Conservation (phyloP, 306 rosid genomes). For the Citrullus amarus region DNA sequence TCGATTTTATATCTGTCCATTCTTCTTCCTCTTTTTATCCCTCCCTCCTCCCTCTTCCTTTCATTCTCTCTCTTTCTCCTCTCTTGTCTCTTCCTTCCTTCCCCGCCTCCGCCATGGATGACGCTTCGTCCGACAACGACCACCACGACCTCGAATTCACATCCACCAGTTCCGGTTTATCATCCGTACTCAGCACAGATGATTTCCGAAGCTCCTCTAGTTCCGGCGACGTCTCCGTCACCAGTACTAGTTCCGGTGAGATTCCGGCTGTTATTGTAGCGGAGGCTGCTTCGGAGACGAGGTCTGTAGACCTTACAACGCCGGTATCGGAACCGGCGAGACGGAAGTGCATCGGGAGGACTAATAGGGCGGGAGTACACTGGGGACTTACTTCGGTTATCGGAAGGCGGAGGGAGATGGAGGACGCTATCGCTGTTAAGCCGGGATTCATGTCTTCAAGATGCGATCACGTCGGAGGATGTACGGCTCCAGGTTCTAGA, state of each 20-base stretch:
- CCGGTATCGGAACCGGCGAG: constrained; percentile 3
- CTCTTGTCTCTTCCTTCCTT: not conserved
- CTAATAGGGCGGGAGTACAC: constrained; percentile 27
- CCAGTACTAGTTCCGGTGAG: constrained; percentile 49
- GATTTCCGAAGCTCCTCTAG: constrained; percentile 13
- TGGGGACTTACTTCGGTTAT: constrained; percentile 63
- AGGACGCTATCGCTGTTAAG: constrained; percentile 52
- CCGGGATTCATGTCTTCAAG: constrained; percentile 49
- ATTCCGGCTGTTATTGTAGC: constrained; percentile 18
- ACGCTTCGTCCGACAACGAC: constrained; percentile 11
- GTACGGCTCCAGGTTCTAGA: constrained; percentile 51
- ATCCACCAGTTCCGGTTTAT: constrained; percentile 24
- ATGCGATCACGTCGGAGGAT: constrained; percentile 66
- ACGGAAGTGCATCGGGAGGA: constrained; percentile 59
- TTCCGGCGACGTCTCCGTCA: constrained; percentile 44
- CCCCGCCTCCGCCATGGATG: not conserved
- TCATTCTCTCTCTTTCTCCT: not conserved
- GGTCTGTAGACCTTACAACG: not conserved
- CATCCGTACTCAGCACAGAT: constrained; percentile 21
- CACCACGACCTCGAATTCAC: constrained; percentile 13
- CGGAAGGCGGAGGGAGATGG: constrained; percentile 74
- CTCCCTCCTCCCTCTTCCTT: not conserved
- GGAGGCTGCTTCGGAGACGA: not conserved
- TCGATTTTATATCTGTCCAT: constrained; percentile 22
- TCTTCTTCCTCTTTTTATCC: constrained; percentile 27